These are phyloP conservation scores for Parafenestella ontariensis DNA, from an alignment of 2,329 filamentous ascomycete genomes.

Conservation along the genomic window DNA sequence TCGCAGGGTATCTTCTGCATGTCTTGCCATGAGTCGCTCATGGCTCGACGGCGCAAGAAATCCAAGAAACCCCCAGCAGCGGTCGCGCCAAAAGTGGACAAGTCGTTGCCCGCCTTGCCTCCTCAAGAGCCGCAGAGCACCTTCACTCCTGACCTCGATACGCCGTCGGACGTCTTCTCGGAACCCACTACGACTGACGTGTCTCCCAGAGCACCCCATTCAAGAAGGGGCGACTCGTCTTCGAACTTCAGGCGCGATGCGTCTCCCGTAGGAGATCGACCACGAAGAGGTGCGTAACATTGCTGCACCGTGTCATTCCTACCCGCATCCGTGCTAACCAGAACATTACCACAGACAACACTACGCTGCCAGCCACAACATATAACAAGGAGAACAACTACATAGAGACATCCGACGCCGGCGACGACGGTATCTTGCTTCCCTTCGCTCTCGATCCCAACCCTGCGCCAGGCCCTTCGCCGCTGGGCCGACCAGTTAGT, in stretches of 20 bases:
- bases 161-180: conserved; percentile 67
- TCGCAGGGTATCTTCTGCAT: conserved; percentile 99
- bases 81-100: conserved; percentile 74
- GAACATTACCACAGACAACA: conserved; percentile 57
- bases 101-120: conserved; percentile 89
- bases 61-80: conserved; percentile 62
- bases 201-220: conserved; percentile 60
- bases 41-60: conserved; percentile 90
- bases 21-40: conserved; percentile 96
- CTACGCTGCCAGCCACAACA: conserved; percentile 75
- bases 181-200: conserved; percentile 71
- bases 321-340: conserved; percentile 10
- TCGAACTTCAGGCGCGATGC: conserved; percentile 48
- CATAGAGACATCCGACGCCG: conserved; percentile 68
- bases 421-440: conserved; percentile 62
- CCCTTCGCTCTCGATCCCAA: conserved; percentile 62
- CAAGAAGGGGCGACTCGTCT: conserved; percentile 46
- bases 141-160: conserved; percentile 64
- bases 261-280: conserved; percentile 45
- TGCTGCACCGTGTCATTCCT: neutral
- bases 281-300: conserved; percentile 43
- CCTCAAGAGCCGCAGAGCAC: conserved; percentile 66
- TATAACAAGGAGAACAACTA: conserved; percentile 77
- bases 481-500: conserved; percentile 42
- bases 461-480: conserved; percentile 51